Evolutionary conservation across 345 rosid genomes (phyloP), one percentile per base, ranked within the genome.

Genomic region (Gossypioides kirkii): DNA sequence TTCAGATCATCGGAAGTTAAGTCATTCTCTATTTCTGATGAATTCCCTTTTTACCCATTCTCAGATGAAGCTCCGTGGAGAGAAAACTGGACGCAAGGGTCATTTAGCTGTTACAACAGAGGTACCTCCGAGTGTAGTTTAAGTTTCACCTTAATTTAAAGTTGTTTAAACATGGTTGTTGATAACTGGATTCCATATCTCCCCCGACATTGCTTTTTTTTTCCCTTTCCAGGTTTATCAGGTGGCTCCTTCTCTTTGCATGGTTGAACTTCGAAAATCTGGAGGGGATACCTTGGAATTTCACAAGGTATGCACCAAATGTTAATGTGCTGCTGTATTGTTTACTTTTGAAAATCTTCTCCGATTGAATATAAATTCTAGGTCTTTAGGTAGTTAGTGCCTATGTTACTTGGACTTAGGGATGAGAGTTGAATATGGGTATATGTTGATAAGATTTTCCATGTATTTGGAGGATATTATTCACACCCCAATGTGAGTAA

Each of bases 11-110:
- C 26, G 65, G 55, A 14, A 71, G 66, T 69, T 52, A 61, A 62
- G 50, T 59, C 45, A 14, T 61, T 69, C 53, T 26, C 52, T 63
- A 45, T 25, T 10, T 50, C 55, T 32, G 69, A 18, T 74, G 52
- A 59, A 55, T 45, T 32, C 41, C n/a, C 45, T 38, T 46, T 62
- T 54, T 73, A 14, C 66, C 55, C 14, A 20, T 32, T 72, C 64
- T 52, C 84, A 95, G 99, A 76, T 95, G 91, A 95, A 93, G 87
- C 88, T 95, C 74, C 80, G 81, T 52, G 99, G 98, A 62, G 98
- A 90, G 68, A 93, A 95, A 81, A 87, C 90, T 75, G 99, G 99
- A 46, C 93, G 99, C n/a, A 95, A 95, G 87, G 99, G 99, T 78
- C 99, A 90, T 82, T 83, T 95, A 77, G 89, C 96, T 42, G 86